phyloP scores from a whole-genome alignment of 345 rosid genomes.

The Syzygium aqueum region DNA sequence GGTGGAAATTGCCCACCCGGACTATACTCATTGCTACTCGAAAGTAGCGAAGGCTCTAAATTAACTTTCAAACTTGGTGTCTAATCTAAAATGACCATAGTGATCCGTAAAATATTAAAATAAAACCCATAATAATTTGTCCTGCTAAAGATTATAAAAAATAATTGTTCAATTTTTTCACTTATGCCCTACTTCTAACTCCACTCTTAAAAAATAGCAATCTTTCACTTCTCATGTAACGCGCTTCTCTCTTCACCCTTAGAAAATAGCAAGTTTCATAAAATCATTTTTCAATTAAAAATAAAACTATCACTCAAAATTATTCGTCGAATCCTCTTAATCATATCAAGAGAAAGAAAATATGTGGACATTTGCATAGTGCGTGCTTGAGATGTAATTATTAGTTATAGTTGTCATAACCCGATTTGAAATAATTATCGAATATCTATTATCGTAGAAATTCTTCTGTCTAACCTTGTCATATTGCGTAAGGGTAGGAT shows the following conservation, averaged over 20 bases:
- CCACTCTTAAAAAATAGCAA: too few relatives aligned
- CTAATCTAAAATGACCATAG: neutral
- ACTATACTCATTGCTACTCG: neutral
- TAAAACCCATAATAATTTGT: too few relatives aligned
- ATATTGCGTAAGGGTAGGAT: neutral
- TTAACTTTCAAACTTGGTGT: neutral
- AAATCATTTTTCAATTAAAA: neutral
- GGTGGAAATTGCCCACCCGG: too few relatives aligned
- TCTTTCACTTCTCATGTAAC: neutral
- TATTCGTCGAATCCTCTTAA: neutral
- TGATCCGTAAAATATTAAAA: neutral
- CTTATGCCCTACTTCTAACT: too few relatives aligned
- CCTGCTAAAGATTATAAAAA: too few relatives aligned
- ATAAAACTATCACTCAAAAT: neutral
- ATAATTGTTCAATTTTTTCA: too few relatives aligned
- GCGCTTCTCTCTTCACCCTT: neutral
- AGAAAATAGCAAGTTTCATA: accelerated
- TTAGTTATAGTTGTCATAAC: neutral
- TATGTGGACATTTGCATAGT: neutral
- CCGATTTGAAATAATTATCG: neutral
- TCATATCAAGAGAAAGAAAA: too few relatives aligned
- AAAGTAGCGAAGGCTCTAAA: neutral
- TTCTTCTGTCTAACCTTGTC: neutral
- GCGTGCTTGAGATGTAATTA: neutral
- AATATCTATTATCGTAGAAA: neutral